These are phyloP conservation scores for Carpinus viminea DNA, from an alignment of 306 rosid species.

Conservation along the genomic window DNA sequence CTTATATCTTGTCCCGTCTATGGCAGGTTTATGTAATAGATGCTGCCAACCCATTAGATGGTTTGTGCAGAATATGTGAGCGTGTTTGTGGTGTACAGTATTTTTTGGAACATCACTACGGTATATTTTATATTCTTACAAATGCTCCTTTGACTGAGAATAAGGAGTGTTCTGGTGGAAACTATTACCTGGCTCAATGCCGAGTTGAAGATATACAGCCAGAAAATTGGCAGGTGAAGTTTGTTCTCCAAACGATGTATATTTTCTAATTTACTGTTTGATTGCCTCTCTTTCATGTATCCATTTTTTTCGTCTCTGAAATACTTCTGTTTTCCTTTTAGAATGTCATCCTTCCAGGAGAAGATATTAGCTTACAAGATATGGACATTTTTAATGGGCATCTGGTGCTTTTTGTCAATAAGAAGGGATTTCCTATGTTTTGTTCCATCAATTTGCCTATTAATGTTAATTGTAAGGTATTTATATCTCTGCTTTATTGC, in stretches of 20 bases:
- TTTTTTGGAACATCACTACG: constrained; percentile 89
- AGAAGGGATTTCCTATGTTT: constrained; percentile 59
- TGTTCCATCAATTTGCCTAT: constrained; percentile 76
- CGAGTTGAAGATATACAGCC: constrained; percentile 58
- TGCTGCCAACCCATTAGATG: constrained; percentile 60
- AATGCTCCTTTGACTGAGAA: constrained; percentile 64
- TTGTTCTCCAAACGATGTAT: constrained; percentile 21
- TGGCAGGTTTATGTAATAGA: constrained; percentile 81
- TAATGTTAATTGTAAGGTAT: constrained; percentile 58
- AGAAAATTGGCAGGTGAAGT: constrained; percentile 65
- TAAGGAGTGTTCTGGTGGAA: constrained; percentile 54
- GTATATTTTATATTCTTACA: constrained; percentile 78
- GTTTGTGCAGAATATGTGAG: constrained; percentile 59
- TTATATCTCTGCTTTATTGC: constrained; percentile 15
- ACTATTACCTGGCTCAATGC: constrained; percentile 71
- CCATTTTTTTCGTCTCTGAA: constrained; percentile 26
- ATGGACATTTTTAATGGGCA: constrained; percentile 84
- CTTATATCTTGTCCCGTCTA: constrained; percentile 32
- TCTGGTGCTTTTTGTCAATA: constrained; percentile 78
- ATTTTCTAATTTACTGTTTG: constrained; percentile 12
- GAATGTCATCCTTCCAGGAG: constrained; percentile 68
- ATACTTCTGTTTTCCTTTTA: constrained; percentile 35
- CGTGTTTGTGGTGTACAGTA: constrained; percentile 74
- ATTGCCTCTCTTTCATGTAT: background rate
- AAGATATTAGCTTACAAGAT: constrained; percentile 63